Percentiles rank a stretch among this genome's conserved stretches.
Conservation (phyloP, 805 yeast species). For the Torulaspora maleeae region DNA sequence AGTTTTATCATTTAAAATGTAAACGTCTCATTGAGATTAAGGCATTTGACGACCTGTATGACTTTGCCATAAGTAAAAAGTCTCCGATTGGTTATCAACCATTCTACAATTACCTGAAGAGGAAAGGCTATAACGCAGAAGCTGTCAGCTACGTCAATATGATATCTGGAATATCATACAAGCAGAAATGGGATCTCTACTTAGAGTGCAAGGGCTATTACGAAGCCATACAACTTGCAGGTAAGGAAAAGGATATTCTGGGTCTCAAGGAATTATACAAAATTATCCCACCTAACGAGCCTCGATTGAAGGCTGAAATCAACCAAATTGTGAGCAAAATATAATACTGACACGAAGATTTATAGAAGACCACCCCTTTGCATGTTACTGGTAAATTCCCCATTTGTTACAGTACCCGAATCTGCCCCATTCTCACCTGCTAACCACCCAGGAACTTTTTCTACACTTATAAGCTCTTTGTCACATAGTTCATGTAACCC, state of each 20-base stretch:
- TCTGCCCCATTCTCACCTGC: conserved; percentile 66
- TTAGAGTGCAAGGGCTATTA: conserved; percentile 48
- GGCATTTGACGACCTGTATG: conserved; percentile 53
- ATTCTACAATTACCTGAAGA: conserved; percentile 51
- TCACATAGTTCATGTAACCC: conserved; percentile 69
- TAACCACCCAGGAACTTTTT: conserved; percentile 66
- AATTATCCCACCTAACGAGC: conserved; percentile 26
- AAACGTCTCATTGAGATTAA: conserved; percentile 44
- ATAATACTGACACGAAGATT: conserved; percentile 3
- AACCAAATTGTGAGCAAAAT: conserved; percentile 22
- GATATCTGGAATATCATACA: conserved; percentile 44
- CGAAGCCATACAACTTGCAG: conserved; percentile 40
- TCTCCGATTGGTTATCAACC: conserved; percentile 72
- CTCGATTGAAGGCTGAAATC: conserved; percentile 21
- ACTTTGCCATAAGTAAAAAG: conserved; percentile 47
- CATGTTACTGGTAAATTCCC: conserved; percentile 28
- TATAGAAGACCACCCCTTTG: conserved; percentile 24
- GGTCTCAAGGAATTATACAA: conserved; percentile 24
- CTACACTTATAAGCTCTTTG: conserved; percentile 45
- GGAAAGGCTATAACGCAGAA: conserved; percentile 51
- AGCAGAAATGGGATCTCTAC: conserved; percentile 48
- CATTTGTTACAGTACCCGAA: conserved; percentile 45
- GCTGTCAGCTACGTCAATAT: conserved; percentile 57
- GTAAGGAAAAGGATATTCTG: conserved; percentile 27
- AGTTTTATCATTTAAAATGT: conserved; percentile 51